These are phyloP conservation scores for Puccinia horiana DNA, from an alignment of 1,284 basidiomycete genomes.

Conservation along the genomic window DNA sequence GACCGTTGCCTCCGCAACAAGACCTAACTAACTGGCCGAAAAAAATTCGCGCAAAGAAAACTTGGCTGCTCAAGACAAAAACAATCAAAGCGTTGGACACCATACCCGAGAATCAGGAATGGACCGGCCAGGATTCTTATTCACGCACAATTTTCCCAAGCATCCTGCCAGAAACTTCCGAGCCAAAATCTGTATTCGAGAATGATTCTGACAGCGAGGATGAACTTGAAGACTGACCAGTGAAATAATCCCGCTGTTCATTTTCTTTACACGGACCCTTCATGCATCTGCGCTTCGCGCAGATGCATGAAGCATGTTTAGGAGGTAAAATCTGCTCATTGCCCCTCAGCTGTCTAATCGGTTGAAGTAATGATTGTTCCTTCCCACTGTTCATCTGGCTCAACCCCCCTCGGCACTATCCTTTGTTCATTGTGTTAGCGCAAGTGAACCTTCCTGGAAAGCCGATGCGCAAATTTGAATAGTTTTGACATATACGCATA, in stretches of 20 bases:
- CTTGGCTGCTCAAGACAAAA: not conserved
- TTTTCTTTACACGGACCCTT: too few relatives aligned
- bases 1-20: not conserved
- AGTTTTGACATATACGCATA: not conserved
- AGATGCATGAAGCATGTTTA: too few relatives aligned
- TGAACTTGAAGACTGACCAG: not conserved
- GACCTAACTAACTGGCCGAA: not conserved
- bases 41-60: conserved; percentile 4
- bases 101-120: conserved; percentile 35
- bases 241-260: too few relatives aligned
- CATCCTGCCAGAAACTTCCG: not conserved
- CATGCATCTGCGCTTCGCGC: too few relatives aligned
- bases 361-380: too few relatives aligned
- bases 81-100: conserved; percentile 14
- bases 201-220: conserved; percentile 38
- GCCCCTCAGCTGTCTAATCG: too few relatives aligned
- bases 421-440: too few relatives aligned
- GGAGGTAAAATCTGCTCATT: not conserved
- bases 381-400: too few relatives aligned
- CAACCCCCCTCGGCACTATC: too few relatives aligned
- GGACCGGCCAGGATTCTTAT: not conserved
- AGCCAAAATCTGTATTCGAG: conserved; percentile 30
- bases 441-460: not conserved
- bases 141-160: not conserved
- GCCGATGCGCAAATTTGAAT: not conserved